Evolutionary conservation across 2,329 filamentous ascomycete genomes (phyloP), one percentile per base, ranked within the genome.

Genomic region (Hymenotorrendiella dingleyae): DNA sequence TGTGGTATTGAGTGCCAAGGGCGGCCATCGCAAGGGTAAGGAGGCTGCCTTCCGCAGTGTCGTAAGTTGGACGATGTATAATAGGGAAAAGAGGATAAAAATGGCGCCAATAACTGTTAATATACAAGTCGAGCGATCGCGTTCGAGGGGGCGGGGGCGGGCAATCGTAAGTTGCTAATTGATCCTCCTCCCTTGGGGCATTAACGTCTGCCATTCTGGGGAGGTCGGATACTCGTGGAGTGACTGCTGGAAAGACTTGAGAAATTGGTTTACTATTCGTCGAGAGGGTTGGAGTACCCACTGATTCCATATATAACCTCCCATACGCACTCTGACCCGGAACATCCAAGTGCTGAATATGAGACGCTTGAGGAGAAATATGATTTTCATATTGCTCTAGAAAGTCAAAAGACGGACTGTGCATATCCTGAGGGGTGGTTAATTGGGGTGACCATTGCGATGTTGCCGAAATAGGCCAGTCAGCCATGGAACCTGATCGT

Each of bases 251-350:
- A 53, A 53, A 52, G 49, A 46, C 45, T 55, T 58, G 57, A 58
- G 57, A 50, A 45, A 58, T 42, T 43, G 56, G 46, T 42, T 55
- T 58, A 45, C 36, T 51, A 55, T 52, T 52, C 38, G 55, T 55
- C 52, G 58, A 50, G 40, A 53, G 52, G 53, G 54, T 43, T 55
- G 57, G 56, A 57, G 54, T 55, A 59, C 56, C 58, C 55, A 59
- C 58, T 57, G 56, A 53, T 56, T 60, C 57, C 56, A 60, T 55
- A 35, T 50, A 53, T 14, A 55, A 53, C 19, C 39, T 48, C 16
- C 54, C 52, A 50, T 48, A 54, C 17, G 48, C 16, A 41, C 24
- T 45, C n/a, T n/a, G n/a, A n/a, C n/a, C n/a, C 42, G 57, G 54
- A 29, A 61, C 47, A 43, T 57, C 54, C 37, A 58, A 48, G 20